phyloP scores from a whole-genome alignment of 441 rosid species.

The Jatropha multifida region DNA sequence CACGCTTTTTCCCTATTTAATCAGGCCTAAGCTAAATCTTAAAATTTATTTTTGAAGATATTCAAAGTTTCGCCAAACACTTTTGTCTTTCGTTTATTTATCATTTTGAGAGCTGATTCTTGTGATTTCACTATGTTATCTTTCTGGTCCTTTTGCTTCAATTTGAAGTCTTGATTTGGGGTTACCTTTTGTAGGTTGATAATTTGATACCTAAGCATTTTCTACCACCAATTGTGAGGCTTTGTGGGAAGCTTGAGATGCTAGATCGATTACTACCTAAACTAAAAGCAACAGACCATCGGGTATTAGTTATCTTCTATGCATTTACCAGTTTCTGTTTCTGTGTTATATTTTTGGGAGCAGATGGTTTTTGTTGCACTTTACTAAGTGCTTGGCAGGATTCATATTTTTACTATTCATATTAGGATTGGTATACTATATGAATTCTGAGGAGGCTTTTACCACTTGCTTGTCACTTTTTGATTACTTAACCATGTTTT shows the following conservation, averaged over 20 bases:
- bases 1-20: constrained; percentile 32
- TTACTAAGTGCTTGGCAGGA: constrained; percentile 1
- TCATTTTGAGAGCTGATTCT: constrained; percentile 15
- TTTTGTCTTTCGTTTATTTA: background rate
- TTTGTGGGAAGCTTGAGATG: constrained; percentile 99
- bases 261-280: constrained; percentile 87
- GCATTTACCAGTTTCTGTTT: constrained; percentile 6
- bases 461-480: background rate
- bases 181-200: constrained; percentile 62
- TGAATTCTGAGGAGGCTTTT: background rate
- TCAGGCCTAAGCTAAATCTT: constrained; percentile 20
- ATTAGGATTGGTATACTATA: background rate
- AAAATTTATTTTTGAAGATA: background rate
- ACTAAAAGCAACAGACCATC: constrained; percentile 90
- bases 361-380: constrained; percentile 11
- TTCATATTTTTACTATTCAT: background rate
- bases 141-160: constrained; percentile 10
- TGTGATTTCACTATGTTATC: constrained; percentile 6
- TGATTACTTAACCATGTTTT: background rate
- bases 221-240: constrained; percentile 79
- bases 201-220: constrained; percentile 72
- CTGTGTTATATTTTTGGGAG: background rate
- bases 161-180: constrained; percentile 19
- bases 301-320: constrained; percentile 53
- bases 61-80: background rate